Base-by-base conservation (phyloP, 768 basidiomycete species). In the Lentinula edodes region DNA sequence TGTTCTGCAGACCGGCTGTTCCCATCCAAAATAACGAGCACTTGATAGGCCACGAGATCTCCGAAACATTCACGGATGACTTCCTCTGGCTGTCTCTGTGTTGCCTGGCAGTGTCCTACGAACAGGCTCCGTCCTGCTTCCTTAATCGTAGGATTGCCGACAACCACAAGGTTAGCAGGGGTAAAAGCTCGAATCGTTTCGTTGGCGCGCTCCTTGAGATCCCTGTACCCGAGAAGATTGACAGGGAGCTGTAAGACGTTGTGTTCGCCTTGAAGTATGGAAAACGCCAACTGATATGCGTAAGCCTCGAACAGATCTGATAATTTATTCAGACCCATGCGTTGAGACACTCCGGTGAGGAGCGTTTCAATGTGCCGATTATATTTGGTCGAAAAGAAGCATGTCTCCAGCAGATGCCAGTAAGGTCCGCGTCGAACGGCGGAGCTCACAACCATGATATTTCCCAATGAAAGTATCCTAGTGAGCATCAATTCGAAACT, bases 341-440 rank as follows among this genome's bases (percentile, higher is more conserved):
- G 78, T 54, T 76, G 70, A 0, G 91, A 83, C 20, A 90, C 86
- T 6, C 84, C 84, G 15, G 66, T 67, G 41, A 98, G 75, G 42
- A 90, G 77, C 7, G 79, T 76, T 72, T 78, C 73, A 48, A 75
- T 75, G 65, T 83, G 80, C 9, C 63, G 66, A 18, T 72, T 67
- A 63, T 81, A 82, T 16, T 15, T 65, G 57, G 56, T 67, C 62
- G 69, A 69, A 63, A 79, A 72, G 64, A 77, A 66, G 71, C 83
- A 83, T 6, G 83, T 82, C 70, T 95, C 93, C 62, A 98, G 75
- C 53, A 98, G 70, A 71, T 96, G 89, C 86, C 90, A 95, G 69
- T 96, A 94, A 1, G 93, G 83, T 3, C 87, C 90, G 15, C 92
- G 85, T 32, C 95, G 82, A 20, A 89, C 82, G 1, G 83, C 81